Percentiles rank a stretch among this genome's conserved stretches.
Conservation (phyloP, 2,329 filamentous ascomycete genomes). For the Colletotrichum tofieldiae region DNA sequence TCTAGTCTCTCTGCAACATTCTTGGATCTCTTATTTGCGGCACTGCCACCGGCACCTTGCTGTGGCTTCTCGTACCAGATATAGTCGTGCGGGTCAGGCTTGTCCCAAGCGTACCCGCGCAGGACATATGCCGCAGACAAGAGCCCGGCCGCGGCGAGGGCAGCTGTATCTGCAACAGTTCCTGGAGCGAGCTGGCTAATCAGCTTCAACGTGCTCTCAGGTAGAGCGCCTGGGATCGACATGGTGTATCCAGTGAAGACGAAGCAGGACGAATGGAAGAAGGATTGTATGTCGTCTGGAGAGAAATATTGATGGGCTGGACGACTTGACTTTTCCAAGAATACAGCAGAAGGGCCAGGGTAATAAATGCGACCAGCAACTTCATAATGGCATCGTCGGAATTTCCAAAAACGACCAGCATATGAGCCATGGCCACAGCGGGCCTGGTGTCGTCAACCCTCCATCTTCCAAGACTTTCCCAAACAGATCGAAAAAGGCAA, state of each 20-base stretch:
- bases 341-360: not conserved
- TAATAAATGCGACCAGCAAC: constrained; percentile 16
- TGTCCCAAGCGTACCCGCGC: constrained; percentile 62
- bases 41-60: constrained; percentile 46
- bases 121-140: constrained; percentile 56
- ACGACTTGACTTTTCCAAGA: not conserved
- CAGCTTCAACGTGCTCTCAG: constrained; percentile 34
- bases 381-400: not conserved
- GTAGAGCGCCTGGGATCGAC: constrained; percentile 28
- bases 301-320: not conserved
- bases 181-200: constrained; percentile 44
- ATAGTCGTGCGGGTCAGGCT: constrained; percentile 64
- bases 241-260: constrained; percentile 1
- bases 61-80: constrained; percentile 65
- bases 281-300: too few species aligned
- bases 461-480: constrained; percentile 6
- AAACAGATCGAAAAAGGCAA: constrained; percentile 11
- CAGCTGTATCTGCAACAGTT: constrained; percentile 47
- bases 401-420: constrained; percentile 7
- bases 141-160: constrained; percentile 46
- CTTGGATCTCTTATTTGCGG: constrained; percentile 56
- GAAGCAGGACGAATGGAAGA: not conserved
- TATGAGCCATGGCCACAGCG: not conserved
- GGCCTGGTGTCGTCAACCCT: not conserved
- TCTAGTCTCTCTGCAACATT: constrained; percentile 59